phyloP scores from a whole-genome alignment of 805 yeast genomes.

The Metschnikowia bowlesiae region DNA sequence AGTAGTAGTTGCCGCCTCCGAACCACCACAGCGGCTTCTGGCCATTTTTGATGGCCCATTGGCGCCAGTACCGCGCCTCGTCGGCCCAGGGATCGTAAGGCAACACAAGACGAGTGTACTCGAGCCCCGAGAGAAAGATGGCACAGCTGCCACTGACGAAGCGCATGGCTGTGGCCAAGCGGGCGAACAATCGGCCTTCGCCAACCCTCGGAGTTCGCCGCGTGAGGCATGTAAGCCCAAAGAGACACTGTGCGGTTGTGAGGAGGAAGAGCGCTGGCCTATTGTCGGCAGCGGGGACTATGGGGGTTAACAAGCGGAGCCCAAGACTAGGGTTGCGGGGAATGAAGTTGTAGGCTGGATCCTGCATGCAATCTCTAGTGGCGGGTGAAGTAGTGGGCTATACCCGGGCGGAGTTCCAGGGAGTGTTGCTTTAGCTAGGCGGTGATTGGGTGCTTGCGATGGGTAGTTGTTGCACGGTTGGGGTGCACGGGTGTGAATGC shows the following conservation, averaged over 20 bases:
- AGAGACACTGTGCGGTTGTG: conserved; percentile 48
- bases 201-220: conserved; percentile 11
- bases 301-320: conserved; percentile 61
- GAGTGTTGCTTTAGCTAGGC: background rate
- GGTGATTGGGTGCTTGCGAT: background rate
- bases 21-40: conserved; percentile 55
- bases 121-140: conserved; percentile 54
- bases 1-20: conserved; percentile 55
- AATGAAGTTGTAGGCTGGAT: conserved; percentile 1
- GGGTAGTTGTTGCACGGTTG: too few relatives aligned
- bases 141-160: conserved; percentile 26
- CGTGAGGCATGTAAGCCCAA: conserved; percentile 35
- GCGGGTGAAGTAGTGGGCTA: background rate
- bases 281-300: conserved; percentile 71
- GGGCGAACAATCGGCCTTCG: conserved; percentile 9
- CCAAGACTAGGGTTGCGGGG: conserved; percentile 52
- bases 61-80: conserved; percentile 56
- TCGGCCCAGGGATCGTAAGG: conserved; percentile 68
- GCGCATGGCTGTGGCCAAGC: conserved; percentile 7
- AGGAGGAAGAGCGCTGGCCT: conserved; percentile 48
- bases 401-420: background rate
- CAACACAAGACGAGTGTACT: conserved; percentile 45
- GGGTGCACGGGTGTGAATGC: too few relatives aligned
- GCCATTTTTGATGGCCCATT: conserved; percentile 46
- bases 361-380: background rate